Evolutionary conservation across 148 eudicot species (phyloP).

Genomic region (Camellia granthamiana): DNA sequence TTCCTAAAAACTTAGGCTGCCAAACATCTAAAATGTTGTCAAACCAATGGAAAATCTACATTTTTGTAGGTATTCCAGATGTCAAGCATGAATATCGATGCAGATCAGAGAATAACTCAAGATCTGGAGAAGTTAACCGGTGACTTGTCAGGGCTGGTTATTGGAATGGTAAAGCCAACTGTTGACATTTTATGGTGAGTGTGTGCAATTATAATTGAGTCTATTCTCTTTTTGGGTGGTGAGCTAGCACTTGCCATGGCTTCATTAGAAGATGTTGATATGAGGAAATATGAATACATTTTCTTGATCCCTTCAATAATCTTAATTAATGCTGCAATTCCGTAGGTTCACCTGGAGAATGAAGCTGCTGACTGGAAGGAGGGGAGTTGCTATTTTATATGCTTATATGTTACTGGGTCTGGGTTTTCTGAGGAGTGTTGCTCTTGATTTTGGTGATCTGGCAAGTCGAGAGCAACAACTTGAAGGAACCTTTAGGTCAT

Average conservation of each 20-base stretch:
- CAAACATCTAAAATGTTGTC: not conserved
- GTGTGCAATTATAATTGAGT: not conserved
- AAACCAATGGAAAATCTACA: not conserved
- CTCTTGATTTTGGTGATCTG: slow-evolving; percentile 95
- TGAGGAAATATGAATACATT: not conserved
- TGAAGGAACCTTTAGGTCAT: slow-evolving; percentile 96
- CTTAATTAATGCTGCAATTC: slow-evolving; percentile 10
- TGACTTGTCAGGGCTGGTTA: slow-evolving; percentile 87
- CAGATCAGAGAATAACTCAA: slow-evolving; percentile 92
- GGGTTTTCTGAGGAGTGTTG: slow-evolving; percentile 82
- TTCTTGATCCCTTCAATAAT: slow-evolving; percentile 11
- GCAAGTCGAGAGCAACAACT: slow-evolving; percentile 83
- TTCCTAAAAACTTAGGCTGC: not conserved
- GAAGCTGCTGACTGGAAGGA: slow-evolving; percentile 84
- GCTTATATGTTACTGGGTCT: slow-evolving; percentile 94
- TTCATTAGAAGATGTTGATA: not conserved
- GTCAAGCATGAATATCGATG: slow-evolving; percentile 71
- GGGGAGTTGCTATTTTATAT: slow-evolving; percentile 89
- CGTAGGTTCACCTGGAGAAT: slow-evolving; percentile 99
- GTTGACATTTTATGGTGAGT: slow-evolving; percentile 93
- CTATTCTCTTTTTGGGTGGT: not conserved
- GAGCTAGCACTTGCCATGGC: no score
- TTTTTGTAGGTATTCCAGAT: slow-evolving; percentile 68
- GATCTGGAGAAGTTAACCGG: slow-evolving; percentile 87
- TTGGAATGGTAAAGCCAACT: slow-evolving; percentile 97